Base-by-base conservation (phyloP, 352 stramenopile species). In the Phytophthora aleatoria region DNA sequence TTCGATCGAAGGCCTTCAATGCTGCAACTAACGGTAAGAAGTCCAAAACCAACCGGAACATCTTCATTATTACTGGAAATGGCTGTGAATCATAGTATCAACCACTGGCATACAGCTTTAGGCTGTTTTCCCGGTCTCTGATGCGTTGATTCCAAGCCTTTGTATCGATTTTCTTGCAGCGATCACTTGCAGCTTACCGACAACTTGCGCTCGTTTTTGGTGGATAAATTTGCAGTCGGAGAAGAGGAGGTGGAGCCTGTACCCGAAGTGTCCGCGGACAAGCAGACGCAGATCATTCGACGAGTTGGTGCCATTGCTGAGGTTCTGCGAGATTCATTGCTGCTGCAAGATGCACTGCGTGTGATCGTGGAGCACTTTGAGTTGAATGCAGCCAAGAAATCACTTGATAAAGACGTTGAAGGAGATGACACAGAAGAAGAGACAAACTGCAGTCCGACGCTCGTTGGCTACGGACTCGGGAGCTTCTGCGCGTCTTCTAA, bases 401-500 rank as follows among this genome's bases (percentile, higher is more conserved):
- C 24, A 53, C 43, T 50, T 13, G 60, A 42, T 30, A 31, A 44
- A 44, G 47, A 45, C 16, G 35, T 4, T 12, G 26, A 30, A 53
- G 38, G 28, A 62, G 53, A 35, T 15, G n/a, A 71, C 15, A 41
- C 30, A 15, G 10, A 44, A 36, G 11, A 52, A 16, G 33, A 42
- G 33, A 49, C 20, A 1, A 15, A 50, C 1, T 15, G 31, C 10
- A 3, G 10, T 2, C 59, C 81, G 42, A 64, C 67, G 8, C 15
- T 93, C 26, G 79, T 93, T 33, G 73, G 77, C 50, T 93, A 93
- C 67, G 85, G 85, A 13, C 72, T 93, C 24, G 85, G 85, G 11
- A 93, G 85, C 69, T 93, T 93, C 52, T 86, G 77, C 50, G 69
- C 64, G n/a, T 89, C 79, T 28, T 74, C 73, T 0, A 95, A 93